Evolutionary conservation across 768 basidiomycete genomes (phyloP).

Genomic region (Coprinopsis marcescibilis): DNA sequence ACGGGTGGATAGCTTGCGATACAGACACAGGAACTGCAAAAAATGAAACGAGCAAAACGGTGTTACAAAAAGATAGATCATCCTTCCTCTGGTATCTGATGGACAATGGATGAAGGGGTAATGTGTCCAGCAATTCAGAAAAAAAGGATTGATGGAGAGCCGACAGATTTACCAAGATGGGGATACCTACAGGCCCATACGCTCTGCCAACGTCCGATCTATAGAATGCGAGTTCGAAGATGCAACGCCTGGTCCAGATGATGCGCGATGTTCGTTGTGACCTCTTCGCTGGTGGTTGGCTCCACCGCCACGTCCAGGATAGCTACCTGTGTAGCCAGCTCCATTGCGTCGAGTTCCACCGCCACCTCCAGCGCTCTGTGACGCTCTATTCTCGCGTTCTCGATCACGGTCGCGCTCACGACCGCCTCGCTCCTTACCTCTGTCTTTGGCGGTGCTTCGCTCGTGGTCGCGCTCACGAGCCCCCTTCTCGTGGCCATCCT

Average conservation of each 20-base stretch:
- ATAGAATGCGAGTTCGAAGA: slow-evolving; percentile 32
- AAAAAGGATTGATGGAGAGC: slow-evolving; percentile 8
- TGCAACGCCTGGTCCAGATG: slow-evolving; percentile 6
- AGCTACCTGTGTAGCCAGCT: neutral
- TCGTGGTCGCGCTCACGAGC: slow-evolving; percentile 19
- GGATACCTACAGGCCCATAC: slow-evolving; percentile 65
- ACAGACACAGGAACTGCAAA: too few relatives aligned
- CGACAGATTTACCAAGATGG: slow-evolving; percentile 1
- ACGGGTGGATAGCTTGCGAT: slow-evolving; percentile 8
- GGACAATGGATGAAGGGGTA: too few relatives aligned
- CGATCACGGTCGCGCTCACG: slow-evolving; percentile 21
- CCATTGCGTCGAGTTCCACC: slow-evolving; percentile 13
- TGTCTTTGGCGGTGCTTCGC: slow-evolving; percentile 18
- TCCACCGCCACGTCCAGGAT: slow-evolving; percentile 11
- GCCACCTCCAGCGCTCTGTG: slow-evolving; percentile 2
- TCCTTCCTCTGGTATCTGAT: too few relatives aligned
- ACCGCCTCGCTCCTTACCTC: slow-evolving; percentile 12
- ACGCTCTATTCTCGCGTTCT: slow-evolving; percentile 19
- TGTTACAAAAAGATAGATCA: too few relatives aligned
- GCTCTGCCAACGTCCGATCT: slow-evolving; percentile 82
- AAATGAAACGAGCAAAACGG: too few relatives aligned
- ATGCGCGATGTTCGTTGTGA: neutral
- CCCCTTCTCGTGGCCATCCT: slow-evolving; percentile 28
- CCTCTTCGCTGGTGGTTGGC: slow-evolving; percentile 15
- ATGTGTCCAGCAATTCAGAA: too few relatives aligned